Base-by-base conservation (phyloP, 768 basidiomycete species). In the Boletus fagicola region DNA sequence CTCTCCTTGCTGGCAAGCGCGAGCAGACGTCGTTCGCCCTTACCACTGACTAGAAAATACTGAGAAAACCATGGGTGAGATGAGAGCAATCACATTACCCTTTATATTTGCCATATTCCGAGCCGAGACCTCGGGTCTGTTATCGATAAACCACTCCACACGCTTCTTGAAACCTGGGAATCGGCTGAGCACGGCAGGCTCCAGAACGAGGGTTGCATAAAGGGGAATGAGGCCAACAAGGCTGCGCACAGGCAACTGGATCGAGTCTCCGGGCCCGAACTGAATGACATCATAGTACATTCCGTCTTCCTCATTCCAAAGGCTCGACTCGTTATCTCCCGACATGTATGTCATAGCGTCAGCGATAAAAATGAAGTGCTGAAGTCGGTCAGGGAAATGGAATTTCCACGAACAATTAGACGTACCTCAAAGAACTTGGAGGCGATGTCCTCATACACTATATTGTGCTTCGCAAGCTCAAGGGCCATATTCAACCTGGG, bases 81-180 rank as follows among this genome's bases (percentile, higher is more conserved):
- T 30, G 26, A 54, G 38, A 16, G 28, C 8, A 22, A 18, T 42
- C 28, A 36, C 65, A 71, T 46, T 59, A 91, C 91, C 85, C 74
- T 87, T 89, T 84, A 98, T 95, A 72, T 96, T 97, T 6, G 97
- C 95, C 80, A 98, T 93, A 72, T 97, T 99, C 62, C 97, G 80
- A 49, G 81, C 82, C 13, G 94, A 88, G 42, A 98, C 83, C 55
- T 87, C 91, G 0, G 88, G 86, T n/a, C 95, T 77, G 73, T 98
- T 90, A 66, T 97, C 86, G 51, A 98, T 84, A 77, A 98, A 99
- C 97, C 97, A 98, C 58, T 99, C 93, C 84, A 99, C 84, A 39
- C 97, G 84, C 76, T 98, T 98, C 78, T 93, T 98, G 82, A 99
- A 99, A 1, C 97, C 94, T 9, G 95, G 94, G 78, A 98, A 91